Conservation (phyloP, 2,329 filamentous ascomycete species). For the Aspergillus brunneoviolaceus region DNA sequence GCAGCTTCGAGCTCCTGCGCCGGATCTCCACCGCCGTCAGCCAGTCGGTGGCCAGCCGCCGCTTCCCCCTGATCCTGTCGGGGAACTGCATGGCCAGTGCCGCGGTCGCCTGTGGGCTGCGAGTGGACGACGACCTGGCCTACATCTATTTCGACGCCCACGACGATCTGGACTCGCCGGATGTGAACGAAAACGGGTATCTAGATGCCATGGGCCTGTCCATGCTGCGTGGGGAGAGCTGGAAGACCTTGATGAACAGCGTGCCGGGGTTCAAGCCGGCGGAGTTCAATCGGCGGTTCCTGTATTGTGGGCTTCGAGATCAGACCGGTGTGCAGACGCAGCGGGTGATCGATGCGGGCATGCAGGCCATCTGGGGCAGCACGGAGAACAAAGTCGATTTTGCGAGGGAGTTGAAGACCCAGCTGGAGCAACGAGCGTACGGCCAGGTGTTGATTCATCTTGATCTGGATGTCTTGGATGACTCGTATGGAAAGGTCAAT, state of each 20-base stretch:
- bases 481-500: conserved; percentile 36
- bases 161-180: conserved; percentile 42
- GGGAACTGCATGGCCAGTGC: conserved; percentile 43
- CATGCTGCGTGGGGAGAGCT: conserved; percentile 39
- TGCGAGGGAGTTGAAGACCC: conserved; percentile 10
- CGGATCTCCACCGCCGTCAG: conserved; percentile 36
- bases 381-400: conserved; percentile 17
- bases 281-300: conserved; percentile 17
- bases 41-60: conserved; percentile 22
- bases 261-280: conserved; percentile 30
- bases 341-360: conserved; percentile 32
- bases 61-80: conserved; percentile 42
- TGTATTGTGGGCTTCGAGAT: conserved; percentile 31
- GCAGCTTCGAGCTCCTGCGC: conserved; percentile 42
- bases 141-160: conserved; percentile 49
- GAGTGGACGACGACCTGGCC: conserved; percentile 26
- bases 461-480: conserved; percentile 39
- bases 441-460: conserved; percentile 34
- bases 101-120: conserved; percentile 36
- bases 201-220: conserved; percentile 40
- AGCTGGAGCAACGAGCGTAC: conserved; percentile 9
- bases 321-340: conserved; percentile 29
- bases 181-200: conserved; percentile 38
- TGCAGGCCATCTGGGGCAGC: conserved; percentile 32
- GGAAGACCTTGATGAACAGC: conserved; percentile 31